Evolutionary conservation across 1,139 yeast genomes (phyloP), one percentile per base, ranked within the genome.

Genomic region (Geotrichum aggregatum): DNA sequence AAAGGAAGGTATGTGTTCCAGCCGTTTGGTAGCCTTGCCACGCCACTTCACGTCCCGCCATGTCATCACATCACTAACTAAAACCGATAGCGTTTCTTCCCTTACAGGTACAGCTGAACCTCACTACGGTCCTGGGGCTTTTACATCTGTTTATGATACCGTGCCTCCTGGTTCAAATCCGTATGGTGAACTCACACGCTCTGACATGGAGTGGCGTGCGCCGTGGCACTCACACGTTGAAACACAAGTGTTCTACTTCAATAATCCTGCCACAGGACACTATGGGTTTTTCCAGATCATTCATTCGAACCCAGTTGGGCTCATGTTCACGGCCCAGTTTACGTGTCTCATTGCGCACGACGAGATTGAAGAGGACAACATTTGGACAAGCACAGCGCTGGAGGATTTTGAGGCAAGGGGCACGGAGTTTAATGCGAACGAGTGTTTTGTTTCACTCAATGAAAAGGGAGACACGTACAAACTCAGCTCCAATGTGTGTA

Each of bases 71-170:
- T 28, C 5, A 3, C 41, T 42, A 24, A 43, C 22, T 22, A 14
- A 14, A 19, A 16, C 14, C 41, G 33, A 8, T 36, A 64, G 68
- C 48, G 79, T 92, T 46, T 88, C 98, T 19, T 92, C 95, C 4
- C 92, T 89, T 44, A 94, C 97, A 6, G 98, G 98, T 49, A 81
- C 95, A 16, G 96, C 96, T 1, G 98, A 92, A 70, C 98, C 98
- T 26, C 95, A 86, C 66, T 92, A 92, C 65, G 98, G 98, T 50
- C 78, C 84, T 46, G 96, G 84, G 52, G 95, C 96, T 47, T 87
- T 92, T 62, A 91, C 84, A 64, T 79, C 97, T n/a, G 80, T 89
- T 54, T 79, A 85, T 43, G 81, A 77, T 42, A 73, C 83, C 49
- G 80, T 84, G 52, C 76, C 73, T 52, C 30, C 24, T 19, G 74